phyloP scores from a whole-genome alignment of 257 asterid species.

The Plantago ovata region DNA sequence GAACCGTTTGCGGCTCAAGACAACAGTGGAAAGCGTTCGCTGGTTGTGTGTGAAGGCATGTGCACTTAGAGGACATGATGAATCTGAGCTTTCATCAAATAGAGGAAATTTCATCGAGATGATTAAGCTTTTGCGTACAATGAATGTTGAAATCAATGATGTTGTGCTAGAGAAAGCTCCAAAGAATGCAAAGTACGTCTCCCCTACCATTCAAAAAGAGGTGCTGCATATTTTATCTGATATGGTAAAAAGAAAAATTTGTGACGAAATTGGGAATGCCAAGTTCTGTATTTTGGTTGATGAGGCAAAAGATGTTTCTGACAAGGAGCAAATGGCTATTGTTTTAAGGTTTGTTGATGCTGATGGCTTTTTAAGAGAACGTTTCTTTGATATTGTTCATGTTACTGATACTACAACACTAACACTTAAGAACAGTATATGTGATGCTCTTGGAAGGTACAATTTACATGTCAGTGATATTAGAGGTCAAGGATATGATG shows the following conservation, averaged over 20 bases:
- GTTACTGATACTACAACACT: not conserved
- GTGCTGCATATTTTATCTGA: not conserved
- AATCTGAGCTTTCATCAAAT: not conserved
- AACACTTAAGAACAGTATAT: not conserved
- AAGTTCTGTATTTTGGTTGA: not conserved
- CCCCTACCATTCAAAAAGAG: not conserved
- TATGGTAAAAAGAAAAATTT: not conserved
- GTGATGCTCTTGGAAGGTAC: not conserved
- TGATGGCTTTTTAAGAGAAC: not conserved
- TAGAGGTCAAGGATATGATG: constrained; percentile 6
- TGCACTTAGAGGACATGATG: not conserved
- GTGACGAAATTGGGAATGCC: constrained; percentile 1
- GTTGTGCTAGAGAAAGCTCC: constrained; percentile 4
- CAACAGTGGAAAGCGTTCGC: not conserved
- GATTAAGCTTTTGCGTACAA: not conserved
- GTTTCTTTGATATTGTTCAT: not conserved
- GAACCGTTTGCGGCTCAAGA: not conserved
- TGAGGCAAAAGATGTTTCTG: not conserved
- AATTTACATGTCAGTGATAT: not conserved
- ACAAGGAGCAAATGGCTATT: not conserved
- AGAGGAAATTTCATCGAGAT: not conserved
- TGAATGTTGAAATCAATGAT: not conserved
- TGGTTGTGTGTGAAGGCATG: not conserved
- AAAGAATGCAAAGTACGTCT: not conserved
- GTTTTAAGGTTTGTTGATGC: not conserved